Evolutionary conservation across 2,329 filamentous ascomycete genomes (phyloP).

Genomic region (Diaporthe aspalathi): DNA sequence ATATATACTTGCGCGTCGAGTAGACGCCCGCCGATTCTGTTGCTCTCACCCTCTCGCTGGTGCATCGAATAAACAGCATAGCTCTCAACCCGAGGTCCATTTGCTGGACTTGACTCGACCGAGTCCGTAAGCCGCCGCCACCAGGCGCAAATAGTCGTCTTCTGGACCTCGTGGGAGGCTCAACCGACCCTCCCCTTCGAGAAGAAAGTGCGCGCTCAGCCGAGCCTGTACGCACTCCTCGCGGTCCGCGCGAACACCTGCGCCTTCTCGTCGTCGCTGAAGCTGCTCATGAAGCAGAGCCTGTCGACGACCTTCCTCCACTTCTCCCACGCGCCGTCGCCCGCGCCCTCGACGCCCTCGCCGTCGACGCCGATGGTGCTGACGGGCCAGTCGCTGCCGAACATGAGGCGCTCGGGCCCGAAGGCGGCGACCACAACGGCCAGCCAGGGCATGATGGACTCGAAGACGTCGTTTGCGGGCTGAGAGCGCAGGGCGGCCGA

Average conservation of each 20-base stretch:
- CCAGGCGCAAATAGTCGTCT: neutral
- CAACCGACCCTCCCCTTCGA: neutral
- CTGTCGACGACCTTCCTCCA: constrained; percentile 80
- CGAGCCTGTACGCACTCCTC: constrained; percentile 72
- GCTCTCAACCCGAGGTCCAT: neutral
- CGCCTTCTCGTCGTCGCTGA: constrained; percentile 70
- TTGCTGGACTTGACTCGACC: neutral
- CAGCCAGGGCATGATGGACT: constrained; percentile 76
- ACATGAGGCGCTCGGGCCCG: constrained; percentile 80
- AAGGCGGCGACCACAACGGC: constrained; percentile 79
- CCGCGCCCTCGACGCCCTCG: constrained; percentile 45
- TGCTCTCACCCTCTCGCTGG: no score
- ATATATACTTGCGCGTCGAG: neutral
- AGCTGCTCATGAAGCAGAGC: constrained; percentile 71
- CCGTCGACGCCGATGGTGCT: constrained; percentile 70
- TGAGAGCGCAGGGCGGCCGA: constrained; percentile 63
- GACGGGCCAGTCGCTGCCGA: constrained; percentile 93
- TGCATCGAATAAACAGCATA: neutral
- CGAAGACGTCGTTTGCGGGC: constrained; percentile 68
- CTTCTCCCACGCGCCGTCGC: constrained; percentile 74
- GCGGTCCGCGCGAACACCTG: constrained; percentile 81
- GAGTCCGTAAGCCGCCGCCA: neutral
- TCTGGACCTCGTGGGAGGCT: neutral
- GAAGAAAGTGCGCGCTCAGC: neutral
- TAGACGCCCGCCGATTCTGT: neutral